A percentile compares a stretch with the other conserved stretches of the same genome.
Evolutionary conservation across 2,329 filamentous ascomycete species (phyloP).

Genomic region (Aspergillus versicolor): DNA sequence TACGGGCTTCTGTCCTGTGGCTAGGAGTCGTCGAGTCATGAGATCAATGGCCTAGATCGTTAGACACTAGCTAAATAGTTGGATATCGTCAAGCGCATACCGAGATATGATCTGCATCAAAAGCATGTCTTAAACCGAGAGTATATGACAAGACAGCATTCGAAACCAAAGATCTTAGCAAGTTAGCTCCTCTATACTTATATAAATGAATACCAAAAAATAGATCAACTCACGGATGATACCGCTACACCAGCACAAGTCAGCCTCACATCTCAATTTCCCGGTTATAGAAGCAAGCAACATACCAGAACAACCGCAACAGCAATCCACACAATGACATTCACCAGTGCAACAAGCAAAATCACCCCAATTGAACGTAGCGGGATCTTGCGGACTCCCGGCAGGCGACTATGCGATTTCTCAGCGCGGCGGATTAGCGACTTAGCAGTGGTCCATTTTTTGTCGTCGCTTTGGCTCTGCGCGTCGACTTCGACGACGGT

Average conservation of each 20-base stretch:
- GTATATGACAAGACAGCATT: slow-evolving; percentile 84
- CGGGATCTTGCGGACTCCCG: slow-evolving; percentile 57
- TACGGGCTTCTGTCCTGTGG: slow-evolving; percentile 79
- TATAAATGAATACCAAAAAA: too few species aligned
- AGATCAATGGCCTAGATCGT: slow-evolving; percentile 75
- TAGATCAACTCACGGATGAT: slow-evolving; percentile 34
- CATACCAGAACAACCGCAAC: slow-evolving; percentile 58
- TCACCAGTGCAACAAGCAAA: slow-evolving; percentile 51
- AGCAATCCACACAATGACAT: slow-evolving; percentile 58
- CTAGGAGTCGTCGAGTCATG: slow-evolving; percentile 86
- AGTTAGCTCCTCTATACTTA: background rate
- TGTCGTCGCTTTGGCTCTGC: slow-evolving; percentile 11
- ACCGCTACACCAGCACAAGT: slow-evolving; percentile 25
- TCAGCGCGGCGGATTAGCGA: slow-evolving; percentile 41
- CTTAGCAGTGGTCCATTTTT: slow-evolving; percentile 28
- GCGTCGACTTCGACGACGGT: background rate
- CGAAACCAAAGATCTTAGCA: slow-evolving; percentile 62
- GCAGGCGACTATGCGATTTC: slow-evolving; percentile 52
- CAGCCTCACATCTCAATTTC: background rate
- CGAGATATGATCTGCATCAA: slow-evolving; percentile 91
- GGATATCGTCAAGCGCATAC: slow-evolving; percentile 30
- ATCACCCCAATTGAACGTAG: slow-evolving; percentile 60
- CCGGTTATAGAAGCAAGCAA: background rate
- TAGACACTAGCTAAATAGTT: background rate
- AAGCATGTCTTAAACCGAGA: slow-evolving; percentile 86